phyloP scores from a whole-genome alignment of 73 alveolate genomes.

The Paramecium tetraurelia region DNA sequence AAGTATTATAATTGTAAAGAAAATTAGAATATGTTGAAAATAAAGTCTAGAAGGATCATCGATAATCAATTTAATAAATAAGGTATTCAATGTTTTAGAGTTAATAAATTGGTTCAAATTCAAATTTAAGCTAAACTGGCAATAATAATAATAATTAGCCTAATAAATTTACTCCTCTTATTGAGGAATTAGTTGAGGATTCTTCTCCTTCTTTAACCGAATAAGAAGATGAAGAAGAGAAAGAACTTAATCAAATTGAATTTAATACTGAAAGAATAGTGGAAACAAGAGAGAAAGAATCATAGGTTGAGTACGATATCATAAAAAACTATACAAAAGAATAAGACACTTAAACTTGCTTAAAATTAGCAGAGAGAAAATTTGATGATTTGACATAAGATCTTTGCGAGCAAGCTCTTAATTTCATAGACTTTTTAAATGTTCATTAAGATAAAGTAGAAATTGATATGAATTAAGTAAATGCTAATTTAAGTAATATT shows the following conservation, averaged over 20 bases:
- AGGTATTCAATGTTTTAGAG: not conserved
- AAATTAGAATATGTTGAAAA: constrained; percentile 5
- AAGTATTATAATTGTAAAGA: not conserved
- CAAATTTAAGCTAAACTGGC: not conserved
- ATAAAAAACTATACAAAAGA: not conserved
- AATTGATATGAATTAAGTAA: not conserved
- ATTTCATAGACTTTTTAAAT: not conserved
- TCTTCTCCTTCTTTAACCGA: not conserved
- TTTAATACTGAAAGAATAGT: constrained; percentile 21
- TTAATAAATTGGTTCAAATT: not conserved
- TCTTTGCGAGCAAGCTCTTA: not conserved
- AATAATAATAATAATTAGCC: not conserved
- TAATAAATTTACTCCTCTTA: not conserved
- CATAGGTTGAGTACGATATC: not conserved
- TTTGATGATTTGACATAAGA: not conserved
- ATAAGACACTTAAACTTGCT: not conserved
- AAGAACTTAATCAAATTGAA: constrained; percentile 8
- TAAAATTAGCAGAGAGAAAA: not conserved
- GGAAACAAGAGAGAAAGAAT: not conserved
- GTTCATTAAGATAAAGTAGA: not conserved
- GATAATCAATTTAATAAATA: not conserved
- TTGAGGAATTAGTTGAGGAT: not conserved
- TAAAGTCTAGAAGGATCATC: not conserved
- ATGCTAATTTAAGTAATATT: not conserved
- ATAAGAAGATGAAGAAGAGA: constrained; percentile 5